Base-by-base conservation (phyloP, 352 stramenopile genomes). In the Globisporangium uncinulatum region DNA sequence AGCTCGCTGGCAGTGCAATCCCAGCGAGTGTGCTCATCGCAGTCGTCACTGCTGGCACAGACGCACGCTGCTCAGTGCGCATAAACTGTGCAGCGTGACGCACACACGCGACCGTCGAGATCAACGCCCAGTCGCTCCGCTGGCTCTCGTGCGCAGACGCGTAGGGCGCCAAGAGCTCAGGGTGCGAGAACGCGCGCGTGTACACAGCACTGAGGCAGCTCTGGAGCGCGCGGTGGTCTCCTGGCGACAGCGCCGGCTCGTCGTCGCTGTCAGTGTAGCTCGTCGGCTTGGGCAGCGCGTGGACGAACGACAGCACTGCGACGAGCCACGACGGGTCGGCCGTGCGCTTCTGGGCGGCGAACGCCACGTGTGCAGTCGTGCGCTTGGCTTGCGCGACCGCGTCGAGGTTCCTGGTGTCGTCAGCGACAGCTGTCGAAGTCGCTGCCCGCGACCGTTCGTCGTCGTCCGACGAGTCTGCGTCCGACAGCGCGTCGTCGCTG, bases 81-180 rank as follows among this genome's bases (percentile, higher is more conserved):
- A 85, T 79, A 54, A 89, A 89, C 31, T 81, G 58, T 34, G 65
- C 64, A 10, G 79, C 79, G 45, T 75, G 59, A 32, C 79, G 76
- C n/a, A 86, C 54, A 41, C 79, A 89, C 39, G 79, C 57, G 17
- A 79, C 20, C 21, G 59, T 54, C 32, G 63, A 41, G 39, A 79
- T 50, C 19, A 71, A 51, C 55, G 54, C 32, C 47, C 66, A 54
- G 46, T 64, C 67, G 34, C 37, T 54, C 8, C 63, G 50, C 13
- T 53, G 51, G 53, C 41, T 52, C 54, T 71, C 65, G 4, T 70
- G 58, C 1, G 29, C 51, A 14, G n/a, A 19, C 4, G 44, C 19
- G 51, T 53, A 42, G n/a, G 31, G 20, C n/a, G 43, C 59, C 37
- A 48, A 24, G n/a, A 60, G 24, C n/a, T 29, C 7, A 14, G 53